These are phyloP conservation scores for Salvia rosmarinus DNA, from an alignment of 257 asterid species.

Conservation along the genomic window DNA sequence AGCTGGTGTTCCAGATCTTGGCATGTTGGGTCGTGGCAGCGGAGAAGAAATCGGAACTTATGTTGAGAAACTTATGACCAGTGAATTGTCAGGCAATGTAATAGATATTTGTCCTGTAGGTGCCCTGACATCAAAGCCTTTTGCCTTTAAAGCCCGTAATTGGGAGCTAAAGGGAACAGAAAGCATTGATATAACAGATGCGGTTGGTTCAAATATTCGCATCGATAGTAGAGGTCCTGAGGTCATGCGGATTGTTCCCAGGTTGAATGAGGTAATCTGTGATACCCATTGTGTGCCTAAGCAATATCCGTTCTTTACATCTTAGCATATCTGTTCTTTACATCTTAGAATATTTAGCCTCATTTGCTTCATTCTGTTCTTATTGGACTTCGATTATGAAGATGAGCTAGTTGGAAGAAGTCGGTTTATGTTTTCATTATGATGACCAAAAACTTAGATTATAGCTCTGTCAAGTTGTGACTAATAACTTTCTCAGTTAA, in stretches of 20 bases:
- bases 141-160: slow-evolving; percentile 98
- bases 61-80: slow-evolving; percentile 94
- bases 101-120: slow-evolving; percentile 99
- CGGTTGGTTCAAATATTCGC: slow-evolving; percentile 98
- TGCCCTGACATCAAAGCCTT: slow-evolving; percentile 97
- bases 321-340: too few species aligned
- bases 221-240: slow-evolving; percentile 99
- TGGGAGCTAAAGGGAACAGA: slow-evolving; percentile 99
- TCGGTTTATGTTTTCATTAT: not conserved
- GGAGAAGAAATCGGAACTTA: slow-evolving; percentile 99
- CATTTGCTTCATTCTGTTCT: not conserved
- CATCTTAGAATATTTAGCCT: not conserved
- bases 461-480: slow-evolving; percentile 10
- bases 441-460: not conserved
- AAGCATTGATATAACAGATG: slow-evolving; percentile 97
- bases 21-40: slow-evolving; percentile 99
- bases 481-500: not conserved
- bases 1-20: slow-evolving; percentile 98
- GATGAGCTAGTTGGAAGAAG: slow-evolving; percentile 12
- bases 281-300: not conserved
- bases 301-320: not conserved
- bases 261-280: slow-evolving; percentile 78
- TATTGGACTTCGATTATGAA: slow-evolving; percentile 3
- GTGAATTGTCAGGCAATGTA: slow-evolving; percentile 98
- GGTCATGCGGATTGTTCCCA: slow-evolving; percentile 93